Conservation (phyloP, 129 eudicot genomes). For the Kitagawia praeruptora region DNA sequence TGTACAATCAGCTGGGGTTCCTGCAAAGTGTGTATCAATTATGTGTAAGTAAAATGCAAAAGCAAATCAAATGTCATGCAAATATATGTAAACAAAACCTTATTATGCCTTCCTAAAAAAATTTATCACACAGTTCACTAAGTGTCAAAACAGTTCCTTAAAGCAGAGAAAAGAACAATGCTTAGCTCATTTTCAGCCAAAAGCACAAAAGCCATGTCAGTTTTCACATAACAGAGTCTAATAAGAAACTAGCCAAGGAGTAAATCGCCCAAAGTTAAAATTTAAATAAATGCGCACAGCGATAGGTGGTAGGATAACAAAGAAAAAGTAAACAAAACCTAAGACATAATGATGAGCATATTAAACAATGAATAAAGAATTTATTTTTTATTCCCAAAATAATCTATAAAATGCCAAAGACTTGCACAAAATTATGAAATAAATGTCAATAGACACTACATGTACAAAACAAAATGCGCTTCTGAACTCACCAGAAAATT, state of each 20-base stretch:
- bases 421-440: neutral
- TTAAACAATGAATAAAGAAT: neutral
- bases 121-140: neutral
- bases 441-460: neutral
- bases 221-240: neutral
- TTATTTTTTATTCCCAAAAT: neutral
- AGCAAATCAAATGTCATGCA: neutral
- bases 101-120: neutral
- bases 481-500: constrained; percentile 42
- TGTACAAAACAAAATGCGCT: neutral
- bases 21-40: constrained; percentile 26
- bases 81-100: neutral
- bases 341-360: neutral
- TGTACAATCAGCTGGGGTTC: constrained; percentile 94
- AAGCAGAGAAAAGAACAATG: neutral
- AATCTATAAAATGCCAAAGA: neutral
- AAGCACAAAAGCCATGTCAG: neutral
- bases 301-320: neutral
- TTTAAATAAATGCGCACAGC: too few species aligned
- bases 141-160: neutral
- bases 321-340: neutral
- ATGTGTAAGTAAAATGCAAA: constrained; percentile 3
- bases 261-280: neutral
- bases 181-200: neutral
- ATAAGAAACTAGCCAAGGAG: neutral